These are phyloP conservation scores for Fomitopsis pinicola DNA, from an alignment of 1,284 basidiomycete species.

Conservation along the genomic window DNA sequence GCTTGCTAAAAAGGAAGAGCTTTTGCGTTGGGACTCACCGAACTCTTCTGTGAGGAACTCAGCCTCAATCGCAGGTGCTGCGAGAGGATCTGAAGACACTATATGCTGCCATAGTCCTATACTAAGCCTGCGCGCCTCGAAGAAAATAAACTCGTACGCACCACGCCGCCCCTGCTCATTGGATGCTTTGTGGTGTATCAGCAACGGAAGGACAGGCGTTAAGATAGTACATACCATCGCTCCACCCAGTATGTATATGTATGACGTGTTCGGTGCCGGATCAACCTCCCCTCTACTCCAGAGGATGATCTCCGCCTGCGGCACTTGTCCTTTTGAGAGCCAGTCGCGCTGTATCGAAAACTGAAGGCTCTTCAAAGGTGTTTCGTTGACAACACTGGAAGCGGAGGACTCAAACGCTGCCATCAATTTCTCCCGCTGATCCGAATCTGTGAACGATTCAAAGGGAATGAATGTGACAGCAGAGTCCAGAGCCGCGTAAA, in stretches of 20 bases:
- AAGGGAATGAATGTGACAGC: slow-evolving; percentile 6
- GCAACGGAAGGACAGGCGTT: no score
- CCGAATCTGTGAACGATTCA: neutral
- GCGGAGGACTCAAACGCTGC: neutral
- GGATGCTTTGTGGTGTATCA: no score
- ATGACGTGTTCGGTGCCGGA: neutral
- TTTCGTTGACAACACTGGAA: neutral
- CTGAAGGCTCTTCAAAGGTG: slow-evolving; percentile 2
- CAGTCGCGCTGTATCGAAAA: slow-evolving; percentile 5
- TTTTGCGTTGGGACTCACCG: no score
- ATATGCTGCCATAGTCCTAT: no score
- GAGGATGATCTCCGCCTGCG: slow-evolving; percentile 4
- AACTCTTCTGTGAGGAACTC: no score
- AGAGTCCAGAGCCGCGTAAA: slow-evolving; percentile 6
- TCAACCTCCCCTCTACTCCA: slow-evolving; percentile 1
- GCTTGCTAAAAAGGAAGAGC: no score
- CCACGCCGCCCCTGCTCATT: no score
- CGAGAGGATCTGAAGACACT: no score
- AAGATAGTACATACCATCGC: neutral
- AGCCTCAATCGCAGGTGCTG: no score
- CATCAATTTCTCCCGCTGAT: neutral
- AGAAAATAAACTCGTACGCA: no score
- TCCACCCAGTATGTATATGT: slow-evolving; percentile 5
- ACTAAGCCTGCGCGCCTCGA: no score
- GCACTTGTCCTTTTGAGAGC: slow-evolving; percentile 2